Conservation (phyloP, 1,139 yeast genomes). For the Kodamaea derodonti region DNA sequence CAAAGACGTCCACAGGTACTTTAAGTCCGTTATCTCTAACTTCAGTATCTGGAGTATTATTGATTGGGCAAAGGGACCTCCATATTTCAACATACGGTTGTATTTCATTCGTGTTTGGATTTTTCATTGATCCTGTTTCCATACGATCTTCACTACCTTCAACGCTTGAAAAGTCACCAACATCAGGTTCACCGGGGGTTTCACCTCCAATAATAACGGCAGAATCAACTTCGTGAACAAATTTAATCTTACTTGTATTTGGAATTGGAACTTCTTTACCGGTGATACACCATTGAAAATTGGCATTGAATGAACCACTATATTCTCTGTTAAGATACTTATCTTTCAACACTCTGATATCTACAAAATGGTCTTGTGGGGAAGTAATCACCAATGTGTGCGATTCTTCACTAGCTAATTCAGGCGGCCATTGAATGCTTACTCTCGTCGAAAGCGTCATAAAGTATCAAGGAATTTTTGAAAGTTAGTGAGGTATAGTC, state of each 20-base stretch:
- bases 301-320: slow-evolving; percentile 16
- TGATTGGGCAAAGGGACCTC: slow-evolving; percentile 47
- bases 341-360: slow-evolving; percentile 27
- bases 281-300: slow-evolving; percentile 37
- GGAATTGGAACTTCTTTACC: slow-evolving; percentile 35
- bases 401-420: slow-evolving; percentile 41
- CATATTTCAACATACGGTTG: slow-evolving; percentile 54
- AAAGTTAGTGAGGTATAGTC: too few species aligned
- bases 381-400: slow-evolving; percentile 51
- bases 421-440: slow-evolving; percentile 53
- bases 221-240: slow-evolving; percentile 45
- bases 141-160: slow-evolving; percentile 41
- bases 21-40: slow-evolving; percentile 21
- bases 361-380: slow-evolving; percentile 44
- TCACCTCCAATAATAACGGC: slow-evolving; percentile 23
- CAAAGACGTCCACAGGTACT: slow-evolving; percentile 22
- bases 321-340: slow-evolving; percentile 19
- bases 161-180: slow-evolving; percentile 41
- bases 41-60: slow-evolving; percentile 26
- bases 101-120: slow-evolving; percentile 40
- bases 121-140: slow-evolving; percentile 54
- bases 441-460: slow-evolving; percentile 42
- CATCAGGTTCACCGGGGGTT: slow-evolving; percentile 33
- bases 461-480: too few species aligned
- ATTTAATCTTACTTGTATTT: slow-evolving; percentile 28